phyloP scores from a whole-genome alignment of 352 stramenopile species.

The Phytophthora lateralis region DNA sequence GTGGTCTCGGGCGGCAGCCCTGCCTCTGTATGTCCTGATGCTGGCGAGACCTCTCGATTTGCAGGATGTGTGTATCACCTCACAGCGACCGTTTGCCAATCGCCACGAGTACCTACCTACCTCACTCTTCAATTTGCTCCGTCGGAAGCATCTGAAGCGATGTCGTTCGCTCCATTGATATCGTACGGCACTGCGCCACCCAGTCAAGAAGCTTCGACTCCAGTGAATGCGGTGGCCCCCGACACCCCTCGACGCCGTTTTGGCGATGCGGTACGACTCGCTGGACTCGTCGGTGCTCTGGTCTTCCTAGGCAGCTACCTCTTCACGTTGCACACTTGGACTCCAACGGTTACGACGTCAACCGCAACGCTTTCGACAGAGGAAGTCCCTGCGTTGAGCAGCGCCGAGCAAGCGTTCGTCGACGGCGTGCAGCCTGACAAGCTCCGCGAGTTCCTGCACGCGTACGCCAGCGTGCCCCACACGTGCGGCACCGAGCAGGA shows the following conservation, averaged over 20 bases:
- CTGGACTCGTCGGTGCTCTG: constrained; percentile 11
- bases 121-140: constrained; percentile 26
- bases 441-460: constrained; percentile 32
- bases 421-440: constrained; percentile 22
- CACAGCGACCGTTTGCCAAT: constrained; percentile 1
- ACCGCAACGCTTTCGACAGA: not conserved
- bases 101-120: not conserved
- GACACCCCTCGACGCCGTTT: constrained; percentile 11
- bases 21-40: constrained; percentile 3
- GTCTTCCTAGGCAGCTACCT: constrained; percentile 29
- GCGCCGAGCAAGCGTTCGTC: constrained; percentile 25
- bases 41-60: not conserved
- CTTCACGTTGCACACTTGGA: constrained; percentile 23
- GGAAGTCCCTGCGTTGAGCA: constrained; percentile 15
- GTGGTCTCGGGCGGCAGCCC: not conserved
- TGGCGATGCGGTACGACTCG: constrained; percentile 17
- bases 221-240: not conserved
- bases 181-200: constrained; percentile 19
- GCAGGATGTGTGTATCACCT: constrained; percentile 11
- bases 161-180: constrained; percentile 20
- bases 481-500: constrained; percentile 43
- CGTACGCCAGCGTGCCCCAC: constrained; percentile 44
- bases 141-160: not conserved
- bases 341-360: not conserved
- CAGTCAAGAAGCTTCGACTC: not conserved